Evolutionary conservation across 1,284 basidiomycete species (phyloP), one percentile per base, ranked within the genome.

Genomic region (Cerrena zonata): DNA sequence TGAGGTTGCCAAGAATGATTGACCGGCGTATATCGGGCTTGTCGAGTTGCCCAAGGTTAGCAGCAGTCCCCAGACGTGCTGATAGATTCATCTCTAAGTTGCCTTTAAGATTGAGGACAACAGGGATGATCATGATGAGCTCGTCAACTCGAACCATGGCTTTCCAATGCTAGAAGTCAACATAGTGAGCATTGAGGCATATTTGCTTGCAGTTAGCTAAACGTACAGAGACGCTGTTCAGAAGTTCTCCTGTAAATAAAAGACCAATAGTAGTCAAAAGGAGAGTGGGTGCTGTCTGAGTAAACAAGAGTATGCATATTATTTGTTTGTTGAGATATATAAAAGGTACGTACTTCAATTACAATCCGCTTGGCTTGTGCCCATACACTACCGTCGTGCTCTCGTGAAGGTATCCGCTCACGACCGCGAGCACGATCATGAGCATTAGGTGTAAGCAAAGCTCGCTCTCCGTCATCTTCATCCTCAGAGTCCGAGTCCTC

Each of bases 81-180:
- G 86, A 89, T 12, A 90, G 80, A 57, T 94, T 94, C 90, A 95
- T 94, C 69, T 95, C 94, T 42, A 98, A 79, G 61, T 97, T 97
- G 15, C 95, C 95, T 65, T 97, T 97, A 55, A 99, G 82, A 62
- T 98, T 99, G 58, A 95, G 80, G 21, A 98, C 75, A 59, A 96
- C 94, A 11, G 95, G 94, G 5, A 97, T 86, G 52, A 98, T 89
- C 74, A 98, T 94, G 62, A 98, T 94, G 51, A 98, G 84, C 67
- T 99, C 94, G 74, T 97, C 89, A 45, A 95, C 82, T 49, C 87
- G 79, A 47, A 78, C 77, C 79, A 99, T 95, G 39, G 94, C 92
- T 52, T 76, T 78, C 94, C 94, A 98, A 51, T 78, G 80, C 88
- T 92, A 53, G 2, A 36, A 26, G 25, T 19, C 18, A 13, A 26